These are phyloP conservation scores for Euclidium syriacum DNA, from an alignment of 345 rosid genomes.

Conservation along the genomic window DNA sequence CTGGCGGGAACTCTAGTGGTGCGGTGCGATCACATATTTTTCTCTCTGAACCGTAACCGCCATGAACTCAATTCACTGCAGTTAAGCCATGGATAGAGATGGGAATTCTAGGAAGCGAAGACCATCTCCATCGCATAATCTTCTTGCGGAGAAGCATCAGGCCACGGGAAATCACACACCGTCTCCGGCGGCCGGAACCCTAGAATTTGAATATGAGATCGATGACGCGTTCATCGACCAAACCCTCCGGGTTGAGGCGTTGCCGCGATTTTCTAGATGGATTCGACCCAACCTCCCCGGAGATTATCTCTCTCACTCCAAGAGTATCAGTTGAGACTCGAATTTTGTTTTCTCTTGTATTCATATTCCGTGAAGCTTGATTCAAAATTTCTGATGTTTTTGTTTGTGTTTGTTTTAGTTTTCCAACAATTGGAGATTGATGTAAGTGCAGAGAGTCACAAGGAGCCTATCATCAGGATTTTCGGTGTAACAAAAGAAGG, in stretches of 20 bases:
- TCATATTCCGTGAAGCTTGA: no score
- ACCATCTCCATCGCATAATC: constrained; percentile 37
- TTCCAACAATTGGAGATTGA: constrained; percentile 98
- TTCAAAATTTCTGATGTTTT: not conserved
- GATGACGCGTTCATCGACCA: constrained; percentile 77
- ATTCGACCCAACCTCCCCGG: constrained; percentile 50
- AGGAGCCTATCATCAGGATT: constrained; percentile 62
- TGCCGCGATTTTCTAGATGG: constrained; percentile 55
- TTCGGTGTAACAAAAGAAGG: constrained; percentile 94
- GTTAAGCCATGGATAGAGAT: no score
- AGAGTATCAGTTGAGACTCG: constrained; percentile 34
- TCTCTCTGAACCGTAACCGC: no score
- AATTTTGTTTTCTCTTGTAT: not conserved
- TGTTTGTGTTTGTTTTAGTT: constrained; percentile 33
- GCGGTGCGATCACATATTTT: no score
- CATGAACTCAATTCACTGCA: no score
- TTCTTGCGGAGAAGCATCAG: constrained; percentile 42
- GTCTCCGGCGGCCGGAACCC: not conserved
- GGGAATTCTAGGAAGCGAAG: constrained; percentile 48
- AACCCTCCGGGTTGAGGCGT: constrained; percentile 57
- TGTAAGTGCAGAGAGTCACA: constrained; percentile 60
- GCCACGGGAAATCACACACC: constrained; percentile 22
- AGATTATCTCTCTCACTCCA: constrained; percentile 41
- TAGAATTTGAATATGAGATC: constrained; percentile 54
- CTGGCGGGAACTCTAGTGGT: no score